A percentile compares a stretch with the other conserved stretches of the same genome.
Evolutionary conservation across 2,329 filamentous ascomycete genomes (phyloP).

Genomic region (Hirsutella minnesotensis): DNA sequence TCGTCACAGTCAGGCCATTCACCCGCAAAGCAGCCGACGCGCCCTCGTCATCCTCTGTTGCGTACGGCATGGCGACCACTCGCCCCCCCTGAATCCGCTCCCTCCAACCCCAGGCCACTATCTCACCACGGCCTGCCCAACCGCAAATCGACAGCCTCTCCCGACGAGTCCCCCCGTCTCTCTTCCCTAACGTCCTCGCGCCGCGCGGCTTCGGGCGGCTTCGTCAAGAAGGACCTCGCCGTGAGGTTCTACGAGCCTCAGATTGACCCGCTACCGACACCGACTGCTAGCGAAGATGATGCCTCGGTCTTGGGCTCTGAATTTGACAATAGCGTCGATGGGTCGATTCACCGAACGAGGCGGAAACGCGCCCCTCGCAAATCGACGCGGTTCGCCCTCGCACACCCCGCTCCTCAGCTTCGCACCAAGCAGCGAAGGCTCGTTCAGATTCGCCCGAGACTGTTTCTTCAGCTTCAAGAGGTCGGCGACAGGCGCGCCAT

Average conservation of each 20-base stretch:
- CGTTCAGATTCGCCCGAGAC: conserved; percentile 52
- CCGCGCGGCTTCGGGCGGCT: conserved; percentile 25
- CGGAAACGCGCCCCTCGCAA: conserved; percentile 36
- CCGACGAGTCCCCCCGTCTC: not conserved
- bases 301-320: conserved; percentile 27
- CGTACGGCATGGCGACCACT: conserved; percentile 28
- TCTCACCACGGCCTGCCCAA: not conserved
- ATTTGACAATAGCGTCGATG: conserved; percentile 32
- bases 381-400: conserved; percentile 54
- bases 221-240: conserved; percentile 26
- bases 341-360: conserved; percentile 23
- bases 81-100: conserved; percentile 15
- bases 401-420: conserved; percentile 51
- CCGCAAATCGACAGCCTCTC: not conserved
- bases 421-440: conserved; percentile 52
- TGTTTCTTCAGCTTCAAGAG: conserved; percentile 61
- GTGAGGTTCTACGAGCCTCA: conserved; percentile 33
- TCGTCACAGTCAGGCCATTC: conserved; percentile 15
- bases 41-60: conserved; percentile 26
- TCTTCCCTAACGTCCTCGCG: conserved; percentile 8
- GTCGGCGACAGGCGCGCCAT: conserved; percentile 49
- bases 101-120: conserved; percentile 1
- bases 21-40: conserved; percentile 20
- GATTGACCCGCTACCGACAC: conserved; percentile 14
- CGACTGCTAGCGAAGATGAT: conserved; percentile 36